Percentiles rank a stretch among this genome's conserved stretches.
phyloP scores from a whole-genome alignment of 192 early-diverging fungal genomes.

The Diversispora eburnea region DNA sequence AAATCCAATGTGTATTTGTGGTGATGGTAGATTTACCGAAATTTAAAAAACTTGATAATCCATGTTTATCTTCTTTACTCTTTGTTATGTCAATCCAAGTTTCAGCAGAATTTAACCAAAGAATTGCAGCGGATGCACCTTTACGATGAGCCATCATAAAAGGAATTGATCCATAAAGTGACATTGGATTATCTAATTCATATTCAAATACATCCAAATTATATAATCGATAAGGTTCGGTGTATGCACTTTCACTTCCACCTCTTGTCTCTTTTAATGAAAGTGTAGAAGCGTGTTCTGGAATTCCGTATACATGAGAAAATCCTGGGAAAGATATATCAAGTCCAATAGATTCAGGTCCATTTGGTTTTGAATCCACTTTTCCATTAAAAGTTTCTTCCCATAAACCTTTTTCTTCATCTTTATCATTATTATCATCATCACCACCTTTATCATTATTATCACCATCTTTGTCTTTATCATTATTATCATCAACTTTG shows the following conservation, averaged over 20 bases:
- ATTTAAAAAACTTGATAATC: constrained; percentile 24
- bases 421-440: constrained; percentile 41
- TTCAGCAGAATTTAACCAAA: constrained; percentile 94
- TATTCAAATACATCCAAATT: constrained; percentile 99
- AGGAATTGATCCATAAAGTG: constrained; percentile 93
- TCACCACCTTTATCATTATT: constrained; percentile 42
- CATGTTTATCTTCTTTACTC: constrained; percentile 39
- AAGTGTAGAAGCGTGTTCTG: constrained; percentile 87
- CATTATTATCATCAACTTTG: constrained; percentile 41
- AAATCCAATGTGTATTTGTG: constrained; percentile 87
- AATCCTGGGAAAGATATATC: constrained; percentile 88
- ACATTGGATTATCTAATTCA: constrained; percentile 91
- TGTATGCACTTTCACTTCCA: constrained; percentile 66
- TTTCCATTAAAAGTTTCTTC: constrained; percentile 86
- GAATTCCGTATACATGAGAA: constrained; percentile 91
- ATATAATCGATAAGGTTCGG: constrained; percentile 93
- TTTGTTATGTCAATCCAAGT: constrained; percentile 97
- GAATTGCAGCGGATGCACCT: constrained; percentile 69
- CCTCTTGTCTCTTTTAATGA: constrained; percentile 84
- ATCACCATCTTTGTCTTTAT: constrained; percentile 37
- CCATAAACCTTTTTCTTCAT: constrained; percentile 61
- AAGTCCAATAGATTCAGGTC: constrained; percentile 90
- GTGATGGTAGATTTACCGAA: constrained; percentile 38
- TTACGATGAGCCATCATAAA: constrained; percentile 89
- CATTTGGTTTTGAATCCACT: constrained; percentile 91